Conservation (phyloP, 2,329 filamentous ascomycete species). For the Calonectria leucothoes region DNA sequence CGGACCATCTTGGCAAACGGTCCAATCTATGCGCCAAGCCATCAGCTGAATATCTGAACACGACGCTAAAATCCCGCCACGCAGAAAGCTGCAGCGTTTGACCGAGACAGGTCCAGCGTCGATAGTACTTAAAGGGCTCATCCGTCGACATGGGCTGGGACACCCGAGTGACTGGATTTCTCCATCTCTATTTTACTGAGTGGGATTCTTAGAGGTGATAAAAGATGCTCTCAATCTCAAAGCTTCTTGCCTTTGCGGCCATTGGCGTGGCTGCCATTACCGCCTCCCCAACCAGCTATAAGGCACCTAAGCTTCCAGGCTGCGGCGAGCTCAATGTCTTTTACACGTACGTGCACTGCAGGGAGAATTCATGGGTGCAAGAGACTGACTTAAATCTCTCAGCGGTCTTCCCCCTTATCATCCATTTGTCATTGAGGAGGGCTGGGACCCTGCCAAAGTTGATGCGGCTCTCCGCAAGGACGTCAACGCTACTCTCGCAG, state of each 20-base stretch:
- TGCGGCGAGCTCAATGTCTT: not conserved
- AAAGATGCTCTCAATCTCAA: not conserved
- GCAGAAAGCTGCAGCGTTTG: not conserved
- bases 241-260: not conserved
- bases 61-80: not conserved
- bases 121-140: not conserved
- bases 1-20: not conserved
- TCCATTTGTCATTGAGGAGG: not conserved
- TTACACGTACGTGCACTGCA: not conserved
- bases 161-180: too few species aligned
- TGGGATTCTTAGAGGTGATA: not conserved
- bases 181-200: not conserved
- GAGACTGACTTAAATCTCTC: not conserved
- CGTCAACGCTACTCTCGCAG: not conserved
- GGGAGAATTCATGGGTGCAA: too few species aligned
- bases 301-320: not conserved
- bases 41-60: not conserved
- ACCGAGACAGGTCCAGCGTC: too few species aligned
- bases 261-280: not conserved
- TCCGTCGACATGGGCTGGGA: too few species aligned
- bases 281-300: not conserved
- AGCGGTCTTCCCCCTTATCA: not conserved
- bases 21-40: not conserved
- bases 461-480: not conserved
- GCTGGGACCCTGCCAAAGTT: not conserved